A percentile compares a stretch with the other conserved stretches of the same genome.
phyloP scores from a whole-genome alignment of 2,329 filamentous ascomycete species.

The Colletotrichum liriopes region DNA sequence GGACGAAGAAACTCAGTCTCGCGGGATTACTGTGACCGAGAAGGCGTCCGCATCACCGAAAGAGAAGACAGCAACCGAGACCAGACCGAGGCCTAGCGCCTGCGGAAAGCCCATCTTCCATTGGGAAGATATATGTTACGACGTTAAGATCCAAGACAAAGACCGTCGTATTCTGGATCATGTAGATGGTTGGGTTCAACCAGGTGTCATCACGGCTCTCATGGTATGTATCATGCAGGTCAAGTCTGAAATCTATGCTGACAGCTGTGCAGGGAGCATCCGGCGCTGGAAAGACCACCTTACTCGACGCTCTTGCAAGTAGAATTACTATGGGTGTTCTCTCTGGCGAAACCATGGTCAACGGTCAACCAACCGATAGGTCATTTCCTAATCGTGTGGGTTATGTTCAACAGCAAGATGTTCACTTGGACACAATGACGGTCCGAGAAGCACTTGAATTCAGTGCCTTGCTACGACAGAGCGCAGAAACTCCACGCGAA shows the following conservation, averaged over 20 bases:
- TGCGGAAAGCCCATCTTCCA: slow-evolving; percentile 67
- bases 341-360: slow-evolving; percentile 78
- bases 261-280: slow-evolving; percentile 69
- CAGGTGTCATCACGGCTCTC: slow-evolving; percentile 80
- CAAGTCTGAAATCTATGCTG: neutral
- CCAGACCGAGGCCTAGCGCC: slow-evolving; percentile 30
- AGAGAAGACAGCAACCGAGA: neutral
- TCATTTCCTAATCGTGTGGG: slow-evolving; percentile 81
- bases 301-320: slow-evolving; percentile 81
- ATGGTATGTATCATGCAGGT: slow-evolving; percentile 67
- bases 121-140: slow-evolving; percentile 78
- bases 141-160: slow-evolving; percentile 76
- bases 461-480: slow-evolving; percentile 78
- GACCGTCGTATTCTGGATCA: slow-evolving; percentile 77
- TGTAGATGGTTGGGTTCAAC: slow-evolving; percentile 84
- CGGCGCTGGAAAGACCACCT: slow-evolving; percentile 83
- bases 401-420: slow-evolving; percentile 81
- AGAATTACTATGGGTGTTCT: slow-evolving; percentile 83
- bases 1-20: slow-evolving; percentile 34
- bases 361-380: slow-evolving; percentile 74
- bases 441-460: slow-evolving; percentile 79
- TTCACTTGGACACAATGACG: slow-evolving; percentile 78
- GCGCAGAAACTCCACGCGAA: slow-evolving; percentile 64
- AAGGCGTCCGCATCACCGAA: neutral
- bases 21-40: neutral